Base-by-base conservation (phyloP, 2,329 filamentous ascomycete species). In the Fusarium sp. region DNA sequence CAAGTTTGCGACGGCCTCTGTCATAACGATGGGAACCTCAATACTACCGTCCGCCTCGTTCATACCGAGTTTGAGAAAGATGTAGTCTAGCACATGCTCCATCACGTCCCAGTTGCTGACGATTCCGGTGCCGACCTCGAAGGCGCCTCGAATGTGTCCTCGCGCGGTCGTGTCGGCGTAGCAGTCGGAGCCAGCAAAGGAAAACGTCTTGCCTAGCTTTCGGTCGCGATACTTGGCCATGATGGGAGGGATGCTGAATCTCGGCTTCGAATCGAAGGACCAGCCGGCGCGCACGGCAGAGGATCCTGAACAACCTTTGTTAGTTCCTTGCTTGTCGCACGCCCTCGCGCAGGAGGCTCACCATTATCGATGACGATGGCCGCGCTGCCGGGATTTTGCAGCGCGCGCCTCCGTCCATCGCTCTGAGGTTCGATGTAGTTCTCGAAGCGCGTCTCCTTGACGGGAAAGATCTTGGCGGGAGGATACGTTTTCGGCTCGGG, bases 301-400 rank as follows among this genome's bases (percentile, higher is more conserved):
- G 27, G 96, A 97, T 76, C 97, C 95, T 98, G 59, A 41, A 63
- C 33, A 41, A 9, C 43, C 65, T n/a, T 13, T 43, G 73, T 80
- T 67, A 81, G 70, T 61, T 72, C 33, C 59, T 61, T 35, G 63
- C 31, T 37, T 58, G 58, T 72, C 65, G 64, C 67, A 69, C 62
- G 48, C 63, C 59, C 56, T 58, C 48, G 66, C 48, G 59, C 56
- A 52, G 50, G 22, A 56, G 45, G 56, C 84, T 70, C 85, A 97
- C 95, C 97, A 93, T 98, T 98, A 86, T 99, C 97, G 81, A 99
- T 98, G 72, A 99, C 94, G 80, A 99, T 98, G 60, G 95, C 94
- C 61, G 92, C 93, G 54, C 86, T 85, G 67, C 86, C 88, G 18
- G 87, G 83, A 22, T 88, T 84, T 66, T 89, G 84, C 60, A 89